Conservation (phyloP, 257 asterid species). For the Ajuga chamaepitys region DNA sequence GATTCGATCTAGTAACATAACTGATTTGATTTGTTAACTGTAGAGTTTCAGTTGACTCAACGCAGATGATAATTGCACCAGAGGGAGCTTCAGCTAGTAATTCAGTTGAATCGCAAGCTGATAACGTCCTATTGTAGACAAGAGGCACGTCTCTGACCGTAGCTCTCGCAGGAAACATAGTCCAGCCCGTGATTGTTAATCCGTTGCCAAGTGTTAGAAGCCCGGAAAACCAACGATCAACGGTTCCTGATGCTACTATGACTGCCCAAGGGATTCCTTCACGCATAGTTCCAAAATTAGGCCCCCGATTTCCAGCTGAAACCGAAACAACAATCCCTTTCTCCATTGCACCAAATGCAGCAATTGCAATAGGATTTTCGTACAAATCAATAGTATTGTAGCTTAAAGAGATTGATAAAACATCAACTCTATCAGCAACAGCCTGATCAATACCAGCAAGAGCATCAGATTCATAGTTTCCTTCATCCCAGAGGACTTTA, state of each 20-base stretch:
- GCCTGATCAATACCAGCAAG: slow-evolving; percentile 61
- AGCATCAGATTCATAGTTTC: slow-evolving; percentile 38
- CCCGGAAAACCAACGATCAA: slow-evolving; percentile 46
- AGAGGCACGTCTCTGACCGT: slow-evolving; percentile 27
- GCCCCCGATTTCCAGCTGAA: slow-evolving; percentile 51
- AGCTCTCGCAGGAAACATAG: slow-evolving; percentile 32
- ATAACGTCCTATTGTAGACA: slow-evolving; percentile 27
- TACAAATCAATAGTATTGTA: slow-evolving; percentile 20
- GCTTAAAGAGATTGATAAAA: slow-evolving; percentile 46
- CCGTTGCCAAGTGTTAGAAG: slow-evolving; percentile 32
- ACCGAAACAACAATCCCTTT: slow-evolving; percentile 52
- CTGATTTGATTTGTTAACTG: slow-evolving; percentile 11
- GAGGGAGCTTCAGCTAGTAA: slow-evolving; percentile 13
- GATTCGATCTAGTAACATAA: slow-evolving; percentile 12
- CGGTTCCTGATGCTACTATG: slow-evolving; percentile 43
- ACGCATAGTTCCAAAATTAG: slow-evolving; percentile 14
- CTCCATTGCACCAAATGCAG: slow-evolving; percentile 56
- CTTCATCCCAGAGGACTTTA: slow-evolving; percentile 46
- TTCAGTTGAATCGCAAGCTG: slow-evolving; percentile 33
- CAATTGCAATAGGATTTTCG: slow-evolving; percentile 52
- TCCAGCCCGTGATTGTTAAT: slow-evolving; percentile 34
- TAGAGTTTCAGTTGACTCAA: slow-evolving; percentile 9
- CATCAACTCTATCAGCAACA: slow-evolving; percentile 51
- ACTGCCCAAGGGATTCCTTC: slow-evolving; percentile 60
- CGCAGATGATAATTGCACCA: slow-evolving; percentile 29